A percentile compares a stretch with the other conserved stretches of the same genome.
These are phyloP conservation scores for Paxillus ammoniavirescens DNA, from an alignment of 768 basidiomycete species.

Conservation along the genomic window DNA sequence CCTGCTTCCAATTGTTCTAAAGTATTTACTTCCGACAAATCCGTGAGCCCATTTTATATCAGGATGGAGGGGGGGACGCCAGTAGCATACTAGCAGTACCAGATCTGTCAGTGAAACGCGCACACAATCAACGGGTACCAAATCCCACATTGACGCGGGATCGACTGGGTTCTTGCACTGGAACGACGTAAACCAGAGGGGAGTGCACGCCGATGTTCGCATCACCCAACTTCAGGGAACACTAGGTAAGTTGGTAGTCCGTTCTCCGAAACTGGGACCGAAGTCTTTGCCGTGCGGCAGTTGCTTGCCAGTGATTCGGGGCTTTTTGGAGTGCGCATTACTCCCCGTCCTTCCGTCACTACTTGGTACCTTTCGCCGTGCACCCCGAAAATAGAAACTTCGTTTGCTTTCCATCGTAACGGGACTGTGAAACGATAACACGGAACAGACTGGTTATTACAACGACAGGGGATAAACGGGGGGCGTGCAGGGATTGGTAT, in stretches of 20 bases:
- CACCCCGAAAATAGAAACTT: conserved; percentile 13
- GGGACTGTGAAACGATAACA: conserved; percentile 2
- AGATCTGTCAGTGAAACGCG: conserved; percentile 5
- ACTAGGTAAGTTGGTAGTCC: conserved; percentile 5
- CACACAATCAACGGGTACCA: conserved; percentile 4
- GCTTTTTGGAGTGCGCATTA: conserved; percentile 19
- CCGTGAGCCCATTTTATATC: conserved; percentile 15
- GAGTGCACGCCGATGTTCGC: conserved; percentile 12
- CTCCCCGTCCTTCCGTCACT: conserved; percentile 15
- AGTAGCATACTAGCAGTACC: not conserved
- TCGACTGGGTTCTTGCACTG: conserved; percentile 5
- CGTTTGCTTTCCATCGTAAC: conserved; percentile 5
- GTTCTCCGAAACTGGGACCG: not conserved
- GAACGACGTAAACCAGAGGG: conserved; percentile 26
- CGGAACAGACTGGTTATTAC: conserved; percentile 19
- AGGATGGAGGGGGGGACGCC: conserved; percentile 5
- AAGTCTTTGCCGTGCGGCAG: conserved; percentile 20
- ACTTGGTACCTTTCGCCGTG: conserved; percentile 8
- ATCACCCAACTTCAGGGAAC: conserved; percentile 10
- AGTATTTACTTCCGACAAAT: not conserved
- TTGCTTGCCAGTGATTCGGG: conserved; percentile 18
- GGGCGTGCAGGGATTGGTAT: conserved; percentile 9
- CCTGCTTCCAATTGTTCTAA: not conserved
- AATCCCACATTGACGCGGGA: conserved; percentile 11
- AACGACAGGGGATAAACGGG: conserved; percentile 5